Base-by-base conservation (phyloP, 1,284 basidiomycete species). In the Ceratobasidium sp. region DNA sequence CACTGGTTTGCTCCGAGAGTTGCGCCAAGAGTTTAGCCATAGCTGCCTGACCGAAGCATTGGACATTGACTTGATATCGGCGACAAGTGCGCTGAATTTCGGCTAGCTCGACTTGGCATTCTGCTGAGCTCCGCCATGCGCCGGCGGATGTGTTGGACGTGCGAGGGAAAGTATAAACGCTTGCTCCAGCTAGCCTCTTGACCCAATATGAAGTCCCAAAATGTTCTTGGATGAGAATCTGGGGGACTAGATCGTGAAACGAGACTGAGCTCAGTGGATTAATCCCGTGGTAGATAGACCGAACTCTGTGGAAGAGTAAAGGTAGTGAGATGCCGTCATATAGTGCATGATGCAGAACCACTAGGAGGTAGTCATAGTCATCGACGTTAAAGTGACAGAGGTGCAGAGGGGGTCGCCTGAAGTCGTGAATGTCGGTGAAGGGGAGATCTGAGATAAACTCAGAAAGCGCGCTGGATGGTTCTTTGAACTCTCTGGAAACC, bases 321-420 rank as follows among this genome's bases (percentile, higher is more conserved):
- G 75, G 74, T 25, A 83, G 73, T 14, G 82, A 82, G 13, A 81
- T 70, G 4, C 82, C 83, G 69, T 84, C 82, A 69, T 84, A 84
- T n/a, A 84, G 72, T 1, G 82, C 81, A 73, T 84, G 83, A 70
- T 84, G 83, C 74, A 84, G 76, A 41, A 80, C 76, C 5, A 84
- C 72, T 11, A 82, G 77, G 2, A 84, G 76, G 21, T 71, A 71
- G 58, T 71, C 64, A 21, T 69, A 44, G 5, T 66, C 68, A 16
- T 69, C 67, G 19, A 49, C 23, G 29, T 44, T 27, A 27, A 47
- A 66, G 30, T 66, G 50, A 21, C 62, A 66, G 9, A 66, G 41
- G 41, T 46, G 30, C 25, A 67, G 53, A 49, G 64, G 64, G 9
- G n/a, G 69, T 46, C 27, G 71, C 19, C 27, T 56, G 21, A 75